These are phyloP conservation scores for Aschersonia sp. DNA, from an alignment of 2,329 filamentous ascomycete species.

Conservation along the genomic window DNA sequence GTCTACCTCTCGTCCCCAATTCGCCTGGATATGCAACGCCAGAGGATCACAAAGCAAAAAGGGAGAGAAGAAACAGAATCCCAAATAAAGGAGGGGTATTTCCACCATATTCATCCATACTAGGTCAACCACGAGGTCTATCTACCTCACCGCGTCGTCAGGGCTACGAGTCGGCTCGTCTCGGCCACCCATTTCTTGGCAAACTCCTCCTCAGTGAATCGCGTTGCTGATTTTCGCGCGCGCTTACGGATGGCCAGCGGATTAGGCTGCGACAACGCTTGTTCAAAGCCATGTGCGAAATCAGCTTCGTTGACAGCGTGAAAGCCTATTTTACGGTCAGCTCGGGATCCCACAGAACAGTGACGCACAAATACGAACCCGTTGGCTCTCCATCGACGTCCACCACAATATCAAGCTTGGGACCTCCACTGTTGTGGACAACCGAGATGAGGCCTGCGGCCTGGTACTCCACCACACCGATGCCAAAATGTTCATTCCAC, in stretches of 20 bases:
- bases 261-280: constrained; percentile 59
- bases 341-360: background rate
- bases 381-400: constrained; percentile 65
- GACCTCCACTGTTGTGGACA: constrained; percentile 85
- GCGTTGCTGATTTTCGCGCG: constrained; percentile 61
- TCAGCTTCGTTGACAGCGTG: constrained; percentile 66
- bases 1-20: too few species aligned
- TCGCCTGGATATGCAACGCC: background rate
- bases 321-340: constrained; percentile 46
- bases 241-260: constrained; percentile 61
- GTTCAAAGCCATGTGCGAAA: constrained; percentile 68
- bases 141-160: constrained; percentile 12
- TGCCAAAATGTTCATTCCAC: constrained; percentile 99
- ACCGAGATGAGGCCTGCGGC: constrained; percentile 87
- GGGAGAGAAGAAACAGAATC: background rate
- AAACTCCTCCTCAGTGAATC: constrained; percentile 86
- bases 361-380: constrained; percentile 31
- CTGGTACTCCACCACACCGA: constrained; percentile 96
- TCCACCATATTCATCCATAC: constrained; percentile 15
- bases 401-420: constrained; percentile 85
- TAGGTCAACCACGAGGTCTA: constrained; percentile 4
- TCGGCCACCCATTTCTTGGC: constrained; percentile 62
- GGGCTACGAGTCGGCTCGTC: constrained; percentile 54
- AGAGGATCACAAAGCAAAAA: background rate
- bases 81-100: constrained; percentile 18